Evolutionary conservation across 805 yeast species (phyloP).

Genomic region (Monosporozyma yasuniensis): DNA sequence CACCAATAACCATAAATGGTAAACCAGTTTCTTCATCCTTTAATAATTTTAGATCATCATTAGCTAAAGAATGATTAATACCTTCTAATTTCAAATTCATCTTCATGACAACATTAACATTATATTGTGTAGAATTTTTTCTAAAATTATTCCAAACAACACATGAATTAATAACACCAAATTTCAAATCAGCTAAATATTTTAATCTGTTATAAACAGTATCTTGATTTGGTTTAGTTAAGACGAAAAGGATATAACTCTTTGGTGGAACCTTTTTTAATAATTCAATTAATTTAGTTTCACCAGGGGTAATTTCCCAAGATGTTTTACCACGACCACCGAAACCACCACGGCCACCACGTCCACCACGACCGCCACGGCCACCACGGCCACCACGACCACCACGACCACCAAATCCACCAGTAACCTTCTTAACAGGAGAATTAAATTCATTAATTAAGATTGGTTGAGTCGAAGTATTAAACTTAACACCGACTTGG

Average conservation of each 20-base stretch:
- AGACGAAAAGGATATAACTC: constrained; percentile 12
- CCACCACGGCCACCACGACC: constrained; percentile 9
- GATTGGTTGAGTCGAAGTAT: constrained; percentile 9
- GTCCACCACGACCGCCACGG: constrained; percentile 14
- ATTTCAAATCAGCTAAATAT: constrained; percentile 15
- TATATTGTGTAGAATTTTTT: constrained; percentile 13
- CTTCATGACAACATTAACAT: constrained; percentile 18
- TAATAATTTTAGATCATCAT: constrained; percentile 6
- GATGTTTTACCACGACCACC: constrained; percentile 8
- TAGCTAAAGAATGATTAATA: constrained; percentile 14
- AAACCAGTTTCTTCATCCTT: constrained; percentile 12
- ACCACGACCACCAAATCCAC: constrained; percentile 10
- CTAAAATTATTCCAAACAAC: constrained; percentile 16
- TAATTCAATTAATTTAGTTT: constrained; percentile 7
- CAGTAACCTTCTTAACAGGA: constrained; percentile 7
- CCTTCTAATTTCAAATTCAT: constrained; percentile 19
- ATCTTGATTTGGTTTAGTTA: constrained; percentile 8
- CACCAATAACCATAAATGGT: constrained; percentile 18
- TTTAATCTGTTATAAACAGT: constrained; percentile 16
- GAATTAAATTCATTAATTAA: constrained; percentile 13
- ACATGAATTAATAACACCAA: constrained; percentile 17
- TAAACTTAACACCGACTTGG: constrained; percentile 14
- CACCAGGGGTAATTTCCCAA: constrained; percentile 13
- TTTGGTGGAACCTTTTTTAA: constrained; percentile 12
- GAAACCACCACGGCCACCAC: constrained; percentile 13